Base-by-base conservation (phyloP, 768 basidiomycete genomes). In the Russula sp. region DNA sequence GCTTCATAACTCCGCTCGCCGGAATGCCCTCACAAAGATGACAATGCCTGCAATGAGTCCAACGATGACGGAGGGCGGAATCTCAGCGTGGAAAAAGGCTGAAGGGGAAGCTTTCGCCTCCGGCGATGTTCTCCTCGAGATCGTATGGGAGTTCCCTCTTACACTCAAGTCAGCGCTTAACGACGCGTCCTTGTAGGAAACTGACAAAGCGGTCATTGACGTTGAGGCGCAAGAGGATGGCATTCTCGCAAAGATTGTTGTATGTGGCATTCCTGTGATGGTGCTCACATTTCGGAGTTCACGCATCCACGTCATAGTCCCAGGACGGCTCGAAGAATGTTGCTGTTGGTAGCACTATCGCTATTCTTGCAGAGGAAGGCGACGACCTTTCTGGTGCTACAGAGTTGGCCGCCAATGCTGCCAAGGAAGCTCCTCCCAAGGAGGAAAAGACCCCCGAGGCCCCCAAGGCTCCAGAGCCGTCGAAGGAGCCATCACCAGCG, bases 201-300 rank as follows among this genome's bases (percentile, higher is more conserved):
- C 97, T 59, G 97, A 99, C 88, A 99, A 99, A 83, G 96, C 97
- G 24, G 95, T 94, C 54, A 98, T 99, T 76, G 97, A 99, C 78
- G 96, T 99, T 40, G 97, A 99, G 78, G 94, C 97, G 10, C 95
- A 95, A 79, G 97, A 98, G 49, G 97, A 99, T 70, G 97, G 97
- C 70, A 78, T 98, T 67, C 79, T 99, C 64, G 95, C 91, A 57
- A 98, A 98, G 84, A 97, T 99, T 70, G 87, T 99, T 61, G 95
- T 94, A 77, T 63, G 92, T 78, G 6, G 20, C 38, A 20, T 34
- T 3, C 14, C 51, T 9, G 22, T 11, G 22, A 32, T 40, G 13
- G 11, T 51, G 18, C 24, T 0, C 38, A 61, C 52, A 66, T 24
- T 48, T 38, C 30, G 4, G 49, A 50, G 32, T 44, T 56, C 44